A percentile compares a stretch with the other conserved stretches of the same genome.
Evolutionary conservation across 306 rosid genomes (phyloP).

Genomic region (Cicer cuneatum): DNA sequence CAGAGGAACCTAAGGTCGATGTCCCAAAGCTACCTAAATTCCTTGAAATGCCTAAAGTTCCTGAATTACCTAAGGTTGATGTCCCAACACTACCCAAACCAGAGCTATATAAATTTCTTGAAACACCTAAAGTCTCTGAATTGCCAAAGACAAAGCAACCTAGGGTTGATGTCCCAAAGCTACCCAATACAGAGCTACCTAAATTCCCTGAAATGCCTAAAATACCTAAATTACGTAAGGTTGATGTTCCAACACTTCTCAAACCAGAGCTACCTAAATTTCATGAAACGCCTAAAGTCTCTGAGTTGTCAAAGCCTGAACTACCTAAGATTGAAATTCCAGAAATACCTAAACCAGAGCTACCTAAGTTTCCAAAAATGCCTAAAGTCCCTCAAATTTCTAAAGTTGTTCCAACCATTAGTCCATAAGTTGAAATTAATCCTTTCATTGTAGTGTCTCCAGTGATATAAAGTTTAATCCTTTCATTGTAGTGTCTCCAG

Average conservation of each 20-base stretch:
- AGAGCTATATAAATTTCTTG: not conserved
- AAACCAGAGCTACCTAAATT: not conserved
- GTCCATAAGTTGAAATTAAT: slow-evolving; percentile 11
- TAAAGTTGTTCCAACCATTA: slow-evolving; percentile 13
- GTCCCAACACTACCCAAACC: not conserved
- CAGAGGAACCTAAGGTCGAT: too few relatives aligned
- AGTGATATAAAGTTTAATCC: not conserved
- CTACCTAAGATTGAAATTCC: not conserved
- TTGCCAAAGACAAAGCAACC: not conserved
- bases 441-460: not conserved
- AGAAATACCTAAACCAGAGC: not conserved
- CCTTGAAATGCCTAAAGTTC: not conserved
- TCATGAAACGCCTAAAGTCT: not conserved
- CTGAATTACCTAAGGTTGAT: not conserved
- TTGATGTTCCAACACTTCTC: not conserved
- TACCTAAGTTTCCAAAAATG: not conserved
- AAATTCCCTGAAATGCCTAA: not conserved
- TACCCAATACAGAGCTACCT: not conserved
- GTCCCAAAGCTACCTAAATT: too few relatives aligned
- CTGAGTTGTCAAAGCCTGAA: not conserved
- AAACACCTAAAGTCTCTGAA: too few relatives aligned
- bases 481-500: not conserved
- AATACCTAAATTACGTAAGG: not conserved
- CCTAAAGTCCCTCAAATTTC: not conserved
- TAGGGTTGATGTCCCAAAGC: too few relatives aligned